These are phyloP conservation scores for Saccharomycopsis sp. DNA, from an alignment of 805 yeast species.

Conservation along the genomic window DNA sequence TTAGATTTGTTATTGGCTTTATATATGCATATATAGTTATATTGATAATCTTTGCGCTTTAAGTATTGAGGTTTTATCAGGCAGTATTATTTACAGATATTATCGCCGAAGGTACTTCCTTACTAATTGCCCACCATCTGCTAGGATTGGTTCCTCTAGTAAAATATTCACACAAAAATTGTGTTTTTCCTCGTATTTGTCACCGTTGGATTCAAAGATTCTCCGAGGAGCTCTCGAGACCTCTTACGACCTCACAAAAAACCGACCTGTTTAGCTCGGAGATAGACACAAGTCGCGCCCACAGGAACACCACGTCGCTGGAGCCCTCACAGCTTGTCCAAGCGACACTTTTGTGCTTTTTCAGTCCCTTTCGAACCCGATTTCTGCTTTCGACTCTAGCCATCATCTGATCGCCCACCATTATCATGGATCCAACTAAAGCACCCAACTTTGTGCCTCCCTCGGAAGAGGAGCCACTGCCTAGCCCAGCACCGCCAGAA, in stretches of 20 bases:
- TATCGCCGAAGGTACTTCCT: too few species aligned
- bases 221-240: neutral
- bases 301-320: neutral
- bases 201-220: neutral
- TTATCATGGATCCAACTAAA: constrained; percentile 83
- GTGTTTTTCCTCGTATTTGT: constrained; percentile 26
- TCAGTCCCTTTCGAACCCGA: neutral
- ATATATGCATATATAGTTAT: too few species aligned
- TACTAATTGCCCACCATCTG: too few species aligned
- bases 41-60: too few species aligned
- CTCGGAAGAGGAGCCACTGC: constrained; percentile 55
- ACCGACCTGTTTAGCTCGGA: neutral
- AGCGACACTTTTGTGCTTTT: constrained; percentile 29
- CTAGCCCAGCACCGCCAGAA: constrained; percentile 59
- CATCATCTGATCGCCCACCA: too few species aligned
- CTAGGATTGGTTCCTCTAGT: constrained; percentile 20
- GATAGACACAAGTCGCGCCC: neutral
- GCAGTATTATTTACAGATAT: too few species aligned
- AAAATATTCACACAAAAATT: constrained; percentile 29
- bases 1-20: too few species aligned
- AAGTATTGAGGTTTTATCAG: too few species aligned
- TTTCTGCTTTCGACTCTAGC: too few species aligned
- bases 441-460: constrained; percentile 91
- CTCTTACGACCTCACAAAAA: neutral
- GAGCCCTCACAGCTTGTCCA: constrained; percentile 28